Base-by-base conservation (phyloP, 805 yeast species). In the Komagataella ulmi region DNA sequence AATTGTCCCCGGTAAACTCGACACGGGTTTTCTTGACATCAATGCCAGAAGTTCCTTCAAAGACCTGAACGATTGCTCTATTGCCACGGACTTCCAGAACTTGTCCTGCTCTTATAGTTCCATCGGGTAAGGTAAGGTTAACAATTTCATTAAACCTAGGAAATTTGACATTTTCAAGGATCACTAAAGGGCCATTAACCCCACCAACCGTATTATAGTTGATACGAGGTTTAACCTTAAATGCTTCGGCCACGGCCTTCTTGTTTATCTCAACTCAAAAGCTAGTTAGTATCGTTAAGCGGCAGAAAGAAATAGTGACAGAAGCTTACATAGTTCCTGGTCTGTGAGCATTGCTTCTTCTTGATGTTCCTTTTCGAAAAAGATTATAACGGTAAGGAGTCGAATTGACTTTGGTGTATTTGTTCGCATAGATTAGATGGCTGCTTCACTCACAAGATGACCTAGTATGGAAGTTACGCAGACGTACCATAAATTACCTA, bases 31-130 rank as follows among this genome's bases (percentile, higher is more conserved):
- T 93, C 74, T 93, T 90, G 56, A 93, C 98, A 75, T 93, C 99
- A 61, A 93, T 88, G 64, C 99, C 99, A 4, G 97, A 85, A 50
- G 99, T 93, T 65, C 99, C 99, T 74, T 93, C 98, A 66, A 93
- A 93, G 50, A 93, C 99, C 77, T 93, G 99, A 51, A 93, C 99
- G 68, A 93, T 81, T 52, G 99, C 99, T 66, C 93, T 85, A 62
- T 86, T 81, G 56, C 99, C 99, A 71, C 95, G 85, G 54, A 95
- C 98, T 73, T 93, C 99, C 64, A 93, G 79, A 21, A 93, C 99
- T 71, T 93, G 98, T 64, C 99, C 99, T 54, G 96, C 96, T 72
- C 99, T 86, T 50, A 75, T 72, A 18, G 93, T 70, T 8, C 99
- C 99, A 67, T 95, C 99, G 49, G 99, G 99, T 55, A 93, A 76